Conservation (phyloP, 352 stramenopile genomes). For the Pythium phragmiticola region DNA sequence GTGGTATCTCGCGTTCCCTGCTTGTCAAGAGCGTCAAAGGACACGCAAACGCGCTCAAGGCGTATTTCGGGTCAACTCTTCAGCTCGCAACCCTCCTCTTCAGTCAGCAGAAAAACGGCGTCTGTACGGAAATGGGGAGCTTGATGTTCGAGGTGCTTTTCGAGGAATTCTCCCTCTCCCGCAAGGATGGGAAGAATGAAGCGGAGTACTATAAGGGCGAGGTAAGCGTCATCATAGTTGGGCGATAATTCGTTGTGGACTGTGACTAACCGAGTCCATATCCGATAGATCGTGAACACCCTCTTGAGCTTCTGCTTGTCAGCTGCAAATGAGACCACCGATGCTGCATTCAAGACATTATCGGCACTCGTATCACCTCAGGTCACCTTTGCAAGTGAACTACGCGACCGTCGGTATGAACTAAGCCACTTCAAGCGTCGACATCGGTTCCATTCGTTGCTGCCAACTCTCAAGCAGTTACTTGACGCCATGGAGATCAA, state of each 20-base stretch:
- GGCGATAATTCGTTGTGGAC: neutral
- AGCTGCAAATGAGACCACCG: constrained; percentile 23
- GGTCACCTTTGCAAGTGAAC: constrained; percentile 26
- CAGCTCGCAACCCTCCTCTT: constrained; percentile 36
- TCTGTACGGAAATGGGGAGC: constrained; percentile 30
- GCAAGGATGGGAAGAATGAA: constrained; percentile 25
- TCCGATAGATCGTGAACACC: constrained; percentile 35
- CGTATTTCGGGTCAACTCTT: constrained; percentile 46
- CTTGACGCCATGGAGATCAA: constrained; percentile 51
- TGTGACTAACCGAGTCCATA: neutral
- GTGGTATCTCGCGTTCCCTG: constrained; percentile 28
- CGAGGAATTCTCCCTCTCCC: constrained; percentile 38
- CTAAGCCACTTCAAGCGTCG: constrained; percentile 27
- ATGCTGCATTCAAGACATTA: constrained; percentile 41
- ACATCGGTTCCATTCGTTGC: constrained; percentile 34
- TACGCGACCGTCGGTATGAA: constrained; percentile 20
- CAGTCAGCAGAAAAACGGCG: constrained; percentile 17
- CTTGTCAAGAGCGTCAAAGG: constrained; percentile 33
- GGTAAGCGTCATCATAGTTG: constrained; percentile 22
- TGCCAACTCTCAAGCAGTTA: constrained; percentile 52
- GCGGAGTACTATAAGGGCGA: constrained; percentile 50
- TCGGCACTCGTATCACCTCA: constrained; percentile 30
- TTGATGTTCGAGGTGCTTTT: constrained; percentile 53
- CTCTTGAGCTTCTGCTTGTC: constrained; percentile 41
- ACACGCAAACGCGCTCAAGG: constrained; percentile 41